These are phyloP conservation scores for Colletotrichum tropicicola DNA, from an alignment of 2,329 filamentous ascomycete genomes.

Conservation along the genomic window DNA sequence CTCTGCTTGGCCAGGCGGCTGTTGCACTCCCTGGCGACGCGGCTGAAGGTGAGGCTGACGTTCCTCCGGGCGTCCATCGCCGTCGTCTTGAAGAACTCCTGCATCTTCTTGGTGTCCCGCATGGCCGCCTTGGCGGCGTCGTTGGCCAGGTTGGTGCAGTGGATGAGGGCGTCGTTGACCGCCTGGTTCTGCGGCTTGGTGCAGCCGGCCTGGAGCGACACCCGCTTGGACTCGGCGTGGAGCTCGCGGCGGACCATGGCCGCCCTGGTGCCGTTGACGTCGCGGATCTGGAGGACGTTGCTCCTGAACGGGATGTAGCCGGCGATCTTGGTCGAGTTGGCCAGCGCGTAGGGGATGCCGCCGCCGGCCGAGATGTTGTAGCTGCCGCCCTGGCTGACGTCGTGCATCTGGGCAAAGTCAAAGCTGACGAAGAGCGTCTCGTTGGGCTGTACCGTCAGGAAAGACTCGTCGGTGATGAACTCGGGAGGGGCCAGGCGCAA, in stretches of 20 bases:
- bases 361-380: conserved; percentile 64
- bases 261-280: conserved; percentile 65
- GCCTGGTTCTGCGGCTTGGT: conserved; percentile 50
- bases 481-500: conserved; percentile 51
- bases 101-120: conserved; percentile 47
- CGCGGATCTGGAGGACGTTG: conserved; percentile 62
- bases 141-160: conserved; percentile 60
- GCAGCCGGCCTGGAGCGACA: conserved; percentile 59
- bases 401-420: conserved; percentile 61
- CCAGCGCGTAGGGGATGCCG: conserved; percentile 59
- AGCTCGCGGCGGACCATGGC: conserved; percentile 55
- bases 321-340: conserved; percentile 56
- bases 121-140: conserved; percentile 45
- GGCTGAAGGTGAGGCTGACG: conserved; percentile 59
- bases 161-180: conserved; percentile 55
- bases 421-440: conserved; percentile 58
- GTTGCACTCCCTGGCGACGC: conserved; percentile 63
- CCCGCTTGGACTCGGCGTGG: conserved; percentile 52
- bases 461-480: conserved; percentile 51
- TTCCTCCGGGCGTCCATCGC: conserved; percentile 43
- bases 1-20: conserved; percentile 51
- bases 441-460: conserved; percentile 52
- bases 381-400: conserved; percentile 53
- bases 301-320: conserved; percentile 61
- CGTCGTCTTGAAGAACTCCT: conserved; percentile 72